These are phyloP conservation scores for Zarea fungicola DNA, from an alignment of 2,329 filamentous ascomycete genomes.

Conservation along the genomic window DNA sequence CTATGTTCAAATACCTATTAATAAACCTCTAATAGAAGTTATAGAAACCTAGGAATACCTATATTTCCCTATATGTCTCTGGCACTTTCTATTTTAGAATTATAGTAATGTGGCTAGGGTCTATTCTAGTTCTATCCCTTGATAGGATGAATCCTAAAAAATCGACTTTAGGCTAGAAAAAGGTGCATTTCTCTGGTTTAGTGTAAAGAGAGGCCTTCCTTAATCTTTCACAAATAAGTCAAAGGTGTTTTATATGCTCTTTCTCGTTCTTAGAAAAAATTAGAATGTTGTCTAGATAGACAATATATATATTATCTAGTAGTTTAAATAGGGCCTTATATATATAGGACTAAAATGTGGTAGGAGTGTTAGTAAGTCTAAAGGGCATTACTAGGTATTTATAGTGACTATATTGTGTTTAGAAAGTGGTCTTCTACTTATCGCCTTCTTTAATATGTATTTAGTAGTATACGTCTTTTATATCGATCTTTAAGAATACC, in stretches of 20 bases:
- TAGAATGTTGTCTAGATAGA: conserved; percentile 15
- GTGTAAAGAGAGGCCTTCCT: conserved; percentile 1
- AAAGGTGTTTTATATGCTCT: conserved; percentile 9
- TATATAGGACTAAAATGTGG: conserved; percentile 12
- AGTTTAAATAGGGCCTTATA: conserved; percentile 7
- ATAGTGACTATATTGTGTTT: conserved; percentile 10
- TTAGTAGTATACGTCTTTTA: conserved; percentile 18
- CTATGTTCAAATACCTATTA: conserved; percentile 3
- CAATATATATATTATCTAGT: conserved; percentile 10
- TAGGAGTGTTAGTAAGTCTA: conserved; percentile 6
- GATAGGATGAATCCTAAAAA: conserved; percentile 1
- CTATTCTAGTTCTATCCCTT: conserved; percentile 5
- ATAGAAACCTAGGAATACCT: conserved; percentile 4
- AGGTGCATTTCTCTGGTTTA: conserved; percentile 4
- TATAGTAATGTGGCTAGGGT: conserved; percentile 2
- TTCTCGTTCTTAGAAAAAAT: conserved; percentile 7
- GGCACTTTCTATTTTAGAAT: not conserved
- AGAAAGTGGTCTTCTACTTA: conserved; percentile 12
- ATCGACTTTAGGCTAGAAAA: conserved; percentile 7
- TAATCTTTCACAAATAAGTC: conserved; percentile 7
- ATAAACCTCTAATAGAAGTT: conserved; percentile 8
- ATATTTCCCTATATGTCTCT: not conserved
- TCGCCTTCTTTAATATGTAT: conserved; percentile 7
- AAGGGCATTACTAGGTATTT: conserved; percentile 7
- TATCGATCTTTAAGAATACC: conserved; percentile 28